Conservation (phyloP, 1,139 yeast species). For the Yamadazyma trypodendri region DNA sequence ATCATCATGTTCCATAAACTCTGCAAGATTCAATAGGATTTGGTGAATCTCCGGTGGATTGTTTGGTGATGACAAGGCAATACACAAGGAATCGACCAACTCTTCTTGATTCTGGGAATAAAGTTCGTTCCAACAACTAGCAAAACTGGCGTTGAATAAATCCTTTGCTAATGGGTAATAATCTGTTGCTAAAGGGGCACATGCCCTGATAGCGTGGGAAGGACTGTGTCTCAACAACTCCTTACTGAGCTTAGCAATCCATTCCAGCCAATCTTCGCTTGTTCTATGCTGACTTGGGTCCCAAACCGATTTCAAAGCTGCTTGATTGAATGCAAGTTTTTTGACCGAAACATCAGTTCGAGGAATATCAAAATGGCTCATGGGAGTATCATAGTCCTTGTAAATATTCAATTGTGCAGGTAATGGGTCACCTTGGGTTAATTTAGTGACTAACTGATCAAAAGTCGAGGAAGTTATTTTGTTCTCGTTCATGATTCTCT, state of each 20-base stretch:
- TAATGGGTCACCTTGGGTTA: conserved; percentile 83
- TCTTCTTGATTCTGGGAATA: conserved; percentile 93
- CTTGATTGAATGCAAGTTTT: conserved; percentile 79
- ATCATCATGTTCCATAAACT: conserved; percentile 97
- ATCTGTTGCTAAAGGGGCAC: conserved; percentile 86
- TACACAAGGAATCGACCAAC: conserved; percentile 77
- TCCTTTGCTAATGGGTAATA: conserved; percentile 89
- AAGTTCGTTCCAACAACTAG: conserved; percentile 93
- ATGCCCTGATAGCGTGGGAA: conserved; percentile 90
- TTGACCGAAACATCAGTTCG: conserved; percentile 71
- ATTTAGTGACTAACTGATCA: conserved; percentile 76
- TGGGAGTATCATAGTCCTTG: conserved; percentile 56
- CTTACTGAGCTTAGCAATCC: conserved; percentile 86
- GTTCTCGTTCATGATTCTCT: conserved; percentile 62
- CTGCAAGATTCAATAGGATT: conserved; percentile 83
- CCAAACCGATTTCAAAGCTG: conserved; percentile 81
- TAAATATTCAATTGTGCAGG: conserved; percentile 77
- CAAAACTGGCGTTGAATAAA: conserved; percentile 90
- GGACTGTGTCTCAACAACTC: conserved; percentile 91
- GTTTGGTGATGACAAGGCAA: conserved; percentile 85
- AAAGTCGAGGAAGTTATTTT: conserved; percentile 72
- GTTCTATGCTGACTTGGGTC: conserved; percentile 87
- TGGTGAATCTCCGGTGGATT: conserved; percentile 97
- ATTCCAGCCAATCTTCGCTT: conserved; percentile 96
- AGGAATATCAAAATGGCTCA: conserved; percentile 52